Base-by-base conservation (phyloP, 345 rosid species). In the Rubroshorea leprosula region DNA sequence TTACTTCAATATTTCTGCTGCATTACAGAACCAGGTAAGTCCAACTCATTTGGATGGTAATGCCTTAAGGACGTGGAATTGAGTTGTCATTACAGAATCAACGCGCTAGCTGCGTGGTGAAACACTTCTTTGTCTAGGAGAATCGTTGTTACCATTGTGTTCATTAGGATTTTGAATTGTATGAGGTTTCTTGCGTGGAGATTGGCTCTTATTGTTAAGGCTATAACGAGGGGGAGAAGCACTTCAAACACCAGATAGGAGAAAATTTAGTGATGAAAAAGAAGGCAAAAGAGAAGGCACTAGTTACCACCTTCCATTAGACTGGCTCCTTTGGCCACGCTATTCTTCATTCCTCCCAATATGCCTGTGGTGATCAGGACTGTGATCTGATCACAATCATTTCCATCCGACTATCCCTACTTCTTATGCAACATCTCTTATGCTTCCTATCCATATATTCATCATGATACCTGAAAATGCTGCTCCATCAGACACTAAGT, bases 391-490 rank as follows among this genome's bases (percentile, higher is more conserved):
- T 79, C 84, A 58, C 69, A 73, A 2, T 72, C 76, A 61, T 63
- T 65, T 63, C n/a, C n/a, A n/a, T n/a, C n/a, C n/a, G n/a, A n/a
- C 79, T 64, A 19, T 79, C 84, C 45, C 27, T 54, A 61, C 87
- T 79, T 68, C 77, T 73, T 13, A 83, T 78, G 65, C 76, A 72
- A 45, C 79, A 67, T 66, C 82, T 63, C 58, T 72, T 38, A 54
- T 68, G 55, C 50, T 79, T 80, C 62, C 56, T 66, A 15, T n/a
- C n/a, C n/a, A n/a, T n/a, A n/a, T n/a, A n/a, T n/a, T n/a, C n/a
- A n/a, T n/a, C n/a, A n/a, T n/a, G n/a, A n/a, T n/a, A n/a, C n/a
- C n/a, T n/a, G n/a, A n/a, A n/a, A n/a, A n/a, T n/a, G n/a, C n/a
- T n/a, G n/a, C n/a, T n/a, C n/a, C n/a, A n/a, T n/a, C n/a, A n/a